Evolutionary conservation across 139 green algal genomes (phyloP), one percentile per base, ranked within the genome.

Genomic region (Gonium pectorale): DNA sequence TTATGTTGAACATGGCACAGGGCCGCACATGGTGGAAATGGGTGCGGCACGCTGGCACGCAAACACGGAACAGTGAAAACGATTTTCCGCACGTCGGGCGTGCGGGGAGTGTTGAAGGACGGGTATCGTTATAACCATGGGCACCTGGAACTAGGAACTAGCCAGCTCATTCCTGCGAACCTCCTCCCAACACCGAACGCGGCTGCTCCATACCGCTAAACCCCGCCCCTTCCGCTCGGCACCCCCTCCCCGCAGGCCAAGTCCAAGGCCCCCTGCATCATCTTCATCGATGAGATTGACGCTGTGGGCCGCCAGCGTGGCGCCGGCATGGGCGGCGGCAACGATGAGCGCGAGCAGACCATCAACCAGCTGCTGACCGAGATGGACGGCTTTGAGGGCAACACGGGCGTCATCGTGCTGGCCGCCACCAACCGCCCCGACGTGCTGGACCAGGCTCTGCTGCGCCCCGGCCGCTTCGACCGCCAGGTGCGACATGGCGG

Each of bases 251-350:
- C 77, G 31, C 86, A 93, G 88, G 97, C 97, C 56, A 99, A 99
- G 93, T 93, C 98, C 89, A 99, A 99, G 89, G 97, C 97, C 0
- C 97, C 97, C 15, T 99, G 97, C 95, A 99, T 99, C 86, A 90
- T 99, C 64, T 99, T 99, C 91, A 97, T 99, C 51, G 97, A 99
- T 92, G 97, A 99, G 93, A 99, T 99, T 83, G 97, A 99, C 90
- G 97, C 97, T 52, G 97, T 99, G 5, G 97, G 97, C 81, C 94
- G 97, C 64, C 95, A 97, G 70, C 94, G 97, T 73, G 97, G 97
- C 51, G 96, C 97, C 60, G 96, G 97, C 69, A 93, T 99, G 81
- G 97, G 97, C 59, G 97, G 97, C 67, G 97, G 97, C 87, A 99
- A 99, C 78, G 97, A 99, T 75, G 97, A 99, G 93, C 92, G 97